Evolutionary conservation across 176 grass and related monocot species (phyloP).

Genomic region (Eleusine coracana): DNA sequence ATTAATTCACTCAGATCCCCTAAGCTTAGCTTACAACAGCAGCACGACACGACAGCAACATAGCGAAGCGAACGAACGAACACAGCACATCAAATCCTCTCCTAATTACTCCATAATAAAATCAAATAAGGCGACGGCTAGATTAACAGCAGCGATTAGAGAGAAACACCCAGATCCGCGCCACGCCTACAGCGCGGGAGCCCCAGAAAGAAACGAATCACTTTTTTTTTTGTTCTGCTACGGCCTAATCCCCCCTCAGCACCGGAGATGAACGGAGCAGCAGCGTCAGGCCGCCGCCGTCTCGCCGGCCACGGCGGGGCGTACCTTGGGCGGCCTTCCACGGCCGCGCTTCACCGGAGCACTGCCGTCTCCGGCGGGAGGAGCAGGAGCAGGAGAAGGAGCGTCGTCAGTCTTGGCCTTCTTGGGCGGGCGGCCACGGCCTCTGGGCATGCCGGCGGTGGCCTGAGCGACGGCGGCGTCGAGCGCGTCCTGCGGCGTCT

Average conservation of each 20-base stretch:
- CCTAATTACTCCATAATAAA: constrained; percentile 35
- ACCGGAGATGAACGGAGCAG: not conserved
- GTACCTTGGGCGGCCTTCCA: constrained; percentile 81
- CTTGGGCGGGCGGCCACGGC: constrained; percentile 70
- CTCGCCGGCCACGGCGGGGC: constrained; percentile 44
- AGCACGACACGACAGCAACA: not conserved
- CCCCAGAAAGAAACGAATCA: not conserved
- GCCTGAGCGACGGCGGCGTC: constrained; percentile 50
- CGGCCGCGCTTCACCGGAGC: constrained; percentile 65
- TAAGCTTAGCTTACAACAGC: constrained; percentile 25
- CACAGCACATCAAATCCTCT: constrained; percentile 24
- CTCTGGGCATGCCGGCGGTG: constrained; percentile 55
- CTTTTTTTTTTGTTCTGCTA: not conserved
- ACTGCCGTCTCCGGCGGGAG: constrained; percentile 12
- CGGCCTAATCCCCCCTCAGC: not conserved
- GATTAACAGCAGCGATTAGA: constrained; percentile 32
- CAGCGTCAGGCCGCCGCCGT: constrained; percentile 40
- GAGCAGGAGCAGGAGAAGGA: not conserved
- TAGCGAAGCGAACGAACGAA: too few species aligned
- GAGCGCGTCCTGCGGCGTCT: constrained; percentile 36
- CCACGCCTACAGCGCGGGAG: not conserved
- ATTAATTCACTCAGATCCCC: not conserved
- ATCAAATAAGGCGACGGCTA: constrained; percentile 29
- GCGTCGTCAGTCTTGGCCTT: constrained; percentile 41
- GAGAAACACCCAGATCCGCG: not conserved